Evolutionary conservation across 345 rosid species (phyloP), one percentile per base, ranked within the genome.

Genomic region (Lagerstroemia speciosa): DNA sequence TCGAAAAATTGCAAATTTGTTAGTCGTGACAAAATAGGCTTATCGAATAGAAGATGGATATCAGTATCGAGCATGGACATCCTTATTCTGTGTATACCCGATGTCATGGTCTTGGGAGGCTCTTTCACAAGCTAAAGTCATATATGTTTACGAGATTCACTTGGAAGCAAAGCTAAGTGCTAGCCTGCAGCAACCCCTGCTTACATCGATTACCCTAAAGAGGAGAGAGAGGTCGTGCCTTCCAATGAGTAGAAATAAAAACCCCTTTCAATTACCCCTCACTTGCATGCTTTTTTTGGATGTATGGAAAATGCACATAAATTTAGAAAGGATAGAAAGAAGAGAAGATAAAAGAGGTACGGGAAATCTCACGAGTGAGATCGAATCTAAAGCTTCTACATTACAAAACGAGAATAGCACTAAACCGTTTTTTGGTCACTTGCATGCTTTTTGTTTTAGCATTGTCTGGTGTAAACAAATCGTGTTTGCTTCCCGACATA

Each of bases 71-170:
- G 3, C 8, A 53, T 53, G 26, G 6, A 50, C 22, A 43, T 9
- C 24, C 61, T 26, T 53, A 3, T 24, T n/a, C 30, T 14, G 24
- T 24, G 61, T 14, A 3, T 26, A 53, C 61, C 24, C 61, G 12
- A 26, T 22, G 29, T 22, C 61, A n/a, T 43, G 38, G 29, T n/a
- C n/a, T n/a, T n/a, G 30, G 29, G 61, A 53, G 30, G 61, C n/a
- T 24, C 61, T 53, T n/a, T 24, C 30, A 53, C 30, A 53, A 53
- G 61, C 61, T 53, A n/a, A 53, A 24, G 61, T 53, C 61, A 53
- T 22, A 53, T 8, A 53, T 19, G 24, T 53, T 9, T 10, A 53
- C 61, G 61, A 24, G 30, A 53, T 53, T 53, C 61, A 30, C 61
- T n/a, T 53, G 30, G 61, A 53, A 53, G 61, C 61, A 24, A 53